phyloP scores from a whole-genome alignment of 1,284 basidiomycete genomes.

The Anthracocystis walkeri region DNA sequence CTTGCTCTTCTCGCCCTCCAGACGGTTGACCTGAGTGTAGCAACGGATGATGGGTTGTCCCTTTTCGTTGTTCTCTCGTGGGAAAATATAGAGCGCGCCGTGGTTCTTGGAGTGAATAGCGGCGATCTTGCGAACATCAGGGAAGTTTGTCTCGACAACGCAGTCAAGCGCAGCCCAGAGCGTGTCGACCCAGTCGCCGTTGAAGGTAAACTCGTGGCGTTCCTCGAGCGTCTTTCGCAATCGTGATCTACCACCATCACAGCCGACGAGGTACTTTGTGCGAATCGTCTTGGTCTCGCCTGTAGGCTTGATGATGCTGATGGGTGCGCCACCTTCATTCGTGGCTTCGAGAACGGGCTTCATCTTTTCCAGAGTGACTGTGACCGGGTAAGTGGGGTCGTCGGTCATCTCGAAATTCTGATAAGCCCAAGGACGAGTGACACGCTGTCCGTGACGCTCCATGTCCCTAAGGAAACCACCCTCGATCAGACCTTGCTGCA shows the following conservation, averaged over 20 bases:
- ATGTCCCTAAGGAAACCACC: slow-evolving; percentile 70
- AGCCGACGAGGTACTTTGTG: slow-evolving; percentile 70
- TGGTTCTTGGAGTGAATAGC: slow-evolving; percentile 65
- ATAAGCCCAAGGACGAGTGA: slow-evolving; percentile 67
- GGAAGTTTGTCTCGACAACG: slow-evolving; percentile 66
- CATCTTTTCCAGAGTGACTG: slow-evolving; percentile 64
- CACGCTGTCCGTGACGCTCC: slow-evolving; percentile 67
- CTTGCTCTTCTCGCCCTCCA: slow-evolving; percentile 60
- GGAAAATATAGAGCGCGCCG: slow-evolving; percentile 69
- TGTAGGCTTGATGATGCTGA: slow-evolving; percentile 59
- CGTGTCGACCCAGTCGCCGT: slow-evolving; percentile 66
- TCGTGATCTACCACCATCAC: slow-evolving; percentile 69
- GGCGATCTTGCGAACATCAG: slow-evolving; percentile 66
- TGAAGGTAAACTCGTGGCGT: slow-evolving; percentile 54
- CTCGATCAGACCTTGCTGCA: slow-evolving; percentile 71
- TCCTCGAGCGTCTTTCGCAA: slow-evolving; percentile 68
- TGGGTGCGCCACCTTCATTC: slow-evolving; percentile 58
- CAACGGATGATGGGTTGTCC: slow-evolving; percentile 68
- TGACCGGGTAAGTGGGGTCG: slow-evolving; percentile 54
- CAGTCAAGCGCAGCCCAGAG: slow-evolving; percentile 67
- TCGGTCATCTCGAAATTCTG: slow-evolving; percentile 55
- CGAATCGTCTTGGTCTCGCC: slow-evolving; percentile 65
- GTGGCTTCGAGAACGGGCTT: slow-evolving; percentile 53
- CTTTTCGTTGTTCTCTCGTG: slow-evolving; percentile 68
- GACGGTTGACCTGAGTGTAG: slow-evolving; percentile 69